Evolutionary conservation across 2,329 filamentous ascomycete species (phyloP).

Genomic region (Triangularia setosa): DNA sequence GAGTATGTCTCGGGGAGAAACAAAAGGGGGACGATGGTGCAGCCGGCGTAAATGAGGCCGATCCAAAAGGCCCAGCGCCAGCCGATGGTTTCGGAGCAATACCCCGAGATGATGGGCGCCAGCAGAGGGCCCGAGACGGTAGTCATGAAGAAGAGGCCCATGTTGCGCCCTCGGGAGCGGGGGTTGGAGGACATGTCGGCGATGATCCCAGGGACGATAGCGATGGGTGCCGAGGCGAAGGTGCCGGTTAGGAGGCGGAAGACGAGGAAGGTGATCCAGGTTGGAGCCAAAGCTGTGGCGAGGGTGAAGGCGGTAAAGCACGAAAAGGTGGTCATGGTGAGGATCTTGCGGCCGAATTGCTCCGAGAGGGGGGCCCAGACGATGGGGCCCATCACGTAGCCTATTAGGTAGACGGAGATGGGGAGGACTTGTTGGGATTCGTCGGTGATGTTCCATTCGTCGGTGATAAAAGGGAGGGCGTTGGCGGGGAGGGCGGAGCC

Average conservation of each 20-base stretch:
- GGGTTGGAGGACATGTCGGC: constrained; percentile 62
- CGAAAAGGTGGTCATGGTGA: constrained; percentile 44
- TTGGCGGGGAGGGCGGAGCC: constrained; percentile 62
- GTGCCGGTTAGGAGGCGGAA: constrained; percentile 53
- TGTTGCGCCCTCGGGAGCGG: constrained; percentile 53
- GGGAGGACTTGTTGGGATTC: constrained; percentile 48
- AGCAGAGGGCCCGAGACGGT: constrained; percentile 65
- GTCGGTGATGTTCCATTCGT: constrained; percentile 53
- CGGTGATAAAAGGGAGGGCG: constrained; percentile 54
- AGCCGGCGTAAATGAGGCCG: constrained; percentile 62
- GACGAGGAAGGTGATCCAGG: constrained; percentile 49
- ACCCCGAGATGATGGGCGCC: constrained; percentile 63
- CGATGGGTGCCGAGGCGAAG: constrained; percentile 56
- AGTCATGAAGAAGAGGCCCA: constrained; percentile 61
- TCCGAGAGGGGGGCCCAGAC: constrained; percentile 65
- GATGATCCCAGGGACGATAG: constrained; percentile 59
- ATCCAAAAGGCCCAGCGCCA: constrained; percentile 73
- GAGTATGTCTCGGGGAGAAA: constrained; percentile 63
- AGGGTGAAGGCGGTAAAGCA: constrained; percentile 51
- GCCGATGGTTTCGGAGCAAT: constrained; percentile 51
- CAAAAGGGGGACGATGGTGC: constrained; percentile 55
- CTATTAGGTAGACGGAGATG: constrained; percentile 60
- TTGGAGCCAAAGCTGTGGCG: constrained; percentile 52
- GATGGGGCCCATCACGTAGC: constrained; percentile 56
- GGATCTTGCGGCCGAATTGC: constrained; percentile 54